Conservation (phyloP, 2,329 filamentous ascomycete genomes). For the Monilinia vaccinii-corymbosi region DNA sequence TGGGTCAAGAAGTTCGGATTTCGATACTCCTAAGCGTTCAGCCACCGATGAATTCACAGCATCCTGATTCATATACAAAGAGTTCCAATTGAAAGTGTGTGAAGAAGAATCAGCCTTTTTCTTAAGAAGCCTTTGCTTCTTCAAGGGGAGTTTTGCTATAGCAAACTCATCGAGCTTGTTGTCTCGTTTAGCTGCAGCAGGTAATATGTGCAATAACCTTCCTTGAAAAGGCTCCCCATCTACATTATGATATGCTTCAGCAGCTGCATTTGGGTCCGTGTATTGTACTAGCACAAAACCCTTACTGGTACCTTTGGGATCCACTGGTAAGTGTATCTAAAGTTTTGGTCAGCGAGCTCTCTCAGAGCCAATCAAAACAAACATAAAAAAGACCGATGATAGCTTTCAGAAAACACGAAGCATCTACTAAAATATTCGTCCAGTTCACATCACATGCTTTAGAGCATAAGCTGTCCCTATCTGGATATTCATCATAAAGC, state of each 20-base stretch:
- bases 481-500: constrained; percentile 88
- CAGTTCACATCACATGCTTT: constrained; percentile 83
- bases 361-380: constrained; percentile 9
- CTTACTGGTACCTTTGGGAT: constrained; percentile 66
- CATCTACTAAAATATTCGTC: constrained; percentile 99
- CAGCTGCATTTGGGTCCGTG: constrained; percentile 59
- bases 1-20: constrained; percentile 88
- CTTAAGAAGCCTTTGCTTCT: constrained; percentile 87
- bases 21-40: constrained; percentile 76
- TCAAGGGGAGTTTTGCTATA: constrained; percentile 83
- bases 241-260: constrained; percentile 67
- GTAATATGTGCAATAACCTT: constrained; percentile 81
- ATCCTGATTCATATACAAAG: constrained; percentile 98
- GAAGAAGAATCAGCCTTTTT: constrained; percentile 73
- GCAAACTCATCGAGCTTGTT: constrained; percentile 78
- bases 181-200: constrained; percentile 73
- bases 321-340: constrained; percentile 79
- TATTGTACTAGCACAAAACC: constrained; percentile 87
- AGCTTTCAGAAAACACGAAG: constrained; percentile 68
- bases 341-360: constrained; percentile 31
- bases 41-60: constrained; percentile 88
- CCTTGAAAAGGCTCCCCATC: constrained; percentile 89
- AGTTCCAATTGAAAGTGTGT: constrained; percentile 91
- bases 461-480: constrained; percentile 99
- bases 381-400: constrained; percentile 20